Conservation (phyloP, 192 early-diverging fungal genomes). For the Backusella morwellensis region DNA sequence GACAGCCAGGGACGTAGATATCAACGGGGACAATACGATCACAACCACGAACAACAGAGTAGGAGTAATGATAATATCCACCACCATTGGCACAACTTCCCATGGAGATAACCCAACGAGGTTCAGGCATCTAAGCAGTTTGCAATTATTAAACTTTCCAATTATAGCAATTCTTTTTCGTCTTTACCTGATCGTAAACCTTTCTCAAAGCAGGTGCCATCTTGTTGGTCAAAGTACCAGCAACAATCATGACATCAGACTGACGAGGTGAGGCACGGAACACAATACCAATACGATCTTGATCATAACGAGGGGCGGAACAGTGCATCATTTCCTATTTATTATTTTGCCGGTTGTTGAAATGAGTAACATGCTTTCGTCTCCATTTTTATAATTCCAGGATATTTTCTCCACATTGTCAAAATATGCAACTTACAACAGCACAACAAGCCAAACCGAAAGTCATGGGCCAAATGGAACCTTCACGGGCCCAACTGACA, state of each 20-base stretch:
- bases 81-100: slow-evolving; percentile 96
- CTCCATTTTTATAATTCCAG: neutral
- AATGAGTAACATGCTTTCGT: neutral
- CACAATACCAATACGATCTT: slow-evolving; percentile 96
- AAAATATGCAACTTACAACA: slow-evolving; percentile 37
- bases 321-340: slow-evolving; percentile 96
- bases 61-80: slow-evolving; percentile 99
- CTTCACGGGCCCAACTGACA: slow-evolving; percentile 90
- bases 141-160: neutral
- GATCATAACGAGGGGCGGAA: slow-evolving; percentile 94
- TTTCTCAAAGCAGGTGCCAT: slow-evolving; percentile 88
- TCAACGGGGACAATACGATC: slow-evolving; percentile 94
- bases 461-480: slow-evolving; percentile 87
- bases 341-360: neutral
- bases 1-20: slow-evolving; percentile 98
- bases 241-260: slow-evolving; percentile 99
- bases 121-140: slow-evolving; percentile 82
- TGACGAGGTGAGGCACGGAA: slow-evolving; percentile 97
- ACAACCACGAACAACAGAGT: slow-evolving; percentile 94
- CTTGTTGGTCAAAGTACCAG: slow-evolving; percentile 98
- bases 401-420: neutral
- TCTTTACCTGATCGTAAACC: slow-evolving; percentile 58
- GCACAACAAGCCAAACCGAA: slow-evolving; percentile 96
- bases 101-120: slow-evolving; percentile 99
- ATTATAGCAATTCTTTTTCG: neutral